Evolutionary conservation across 116 monocot species (phyloP), one percentile per base, ranked within the genome.

Genomic region (Trichopus zeylanicus): DNA sequence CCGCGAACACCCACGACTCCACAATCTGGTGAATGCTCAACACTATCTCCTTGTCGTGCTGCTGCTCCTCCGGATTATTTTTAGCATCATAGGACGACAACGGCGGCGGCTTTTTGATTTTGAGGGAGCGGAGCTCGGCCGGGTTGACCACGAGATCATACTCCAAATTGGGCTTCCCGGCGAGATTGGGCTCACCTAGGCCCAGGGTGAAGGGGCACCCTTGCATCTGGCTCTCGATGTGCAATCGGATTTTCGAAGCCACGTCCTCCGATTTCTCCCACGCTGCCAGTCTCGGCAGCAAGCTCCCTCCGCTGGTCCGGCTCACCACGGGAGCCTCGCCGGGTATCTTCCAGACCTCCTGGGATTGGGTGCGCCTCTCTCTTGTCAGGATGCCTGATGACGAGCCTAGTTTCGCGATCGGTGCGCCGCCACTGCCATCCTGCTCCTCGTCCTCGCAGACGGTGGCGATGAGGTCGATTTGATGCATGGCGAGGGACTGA

Each of bases 101-200:
- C 11, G 55, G 70, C 7, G 46, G 35, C 1, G 74, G 71, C 18
- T 54, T 63, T 24, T 65, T n/a, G n/a, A n/a, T 76, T 73, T 78
- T 84, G 42, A 81, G 72, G 9, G 75, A 46, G 64, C 81, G 89
- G 3, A 84, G 66, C 18, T 78, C 68, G 18, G 78, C 55, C 25
- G 92, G 92, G 8, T 73, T 55, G 42, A 87, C 87, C 20, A 87
- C 52, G 65, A 78, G 73, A 53, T 92, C 92, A 66, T 87, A 92
- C 70, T 81, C 78, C 56, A 92, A 78, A 11, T 57, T 69, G 12
- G 83, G 87, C 69, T 92, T 92, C 3, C 92, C 80, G 35, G 79
- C 69, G 57, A 91, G 86, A 61, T 92, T 92, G 34, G 92, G 92
- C 66, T 92, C 92, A n/a, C 87, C 92, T 18, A 92, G 65, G 1